Percentiles rank a stretch among this genome's conserved stretches.
Conservation (phyloP, 768 basidiomycete species). For the Panus rudis region DNA sequence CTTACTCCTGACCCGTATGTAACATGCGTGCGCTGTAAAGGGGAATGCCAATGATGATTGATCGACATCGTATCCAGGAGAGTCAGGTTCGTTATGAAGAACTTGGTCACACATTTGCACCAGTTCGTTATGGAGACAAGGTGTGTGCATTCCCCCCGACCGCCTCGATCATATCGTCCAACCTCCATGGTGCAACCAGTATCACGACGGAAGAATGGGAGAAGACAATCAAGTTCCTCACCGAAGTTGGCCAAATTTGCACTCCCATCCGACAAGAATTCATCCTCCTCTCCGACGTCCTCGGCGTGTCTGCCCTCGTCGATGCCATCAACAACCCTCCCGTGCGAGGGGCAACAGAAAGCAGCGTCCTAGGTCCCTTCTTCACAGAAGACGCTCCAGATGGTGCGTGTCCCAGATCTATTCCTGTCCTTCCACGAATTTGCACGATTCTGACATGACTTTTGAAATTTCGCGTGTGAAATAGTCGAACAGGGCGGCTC, state of each 20-base stretch:
- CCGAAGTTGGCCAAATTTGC: constrained; percentile 65
- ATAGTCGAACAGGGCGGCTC: constrained; percentile 67
- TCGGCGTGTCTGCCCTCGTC: constrained; percentile 75
- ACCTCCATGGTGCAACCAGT: constrained; percentile 19
- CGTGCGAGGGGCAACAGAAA: constrained; percentile 57
- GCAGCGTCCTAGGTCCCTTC: constrained; percentile 78
- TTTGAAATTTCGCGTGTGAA: constrained; percentile 16
- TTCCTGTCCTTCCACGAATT: no score
- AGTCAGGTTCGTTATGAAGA: constrained; percentile 39
- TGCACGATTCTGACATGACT: no score
- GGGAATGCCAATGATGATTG: constrained; percentile 7
- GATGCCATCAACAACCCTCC: constrained; percentile 69
- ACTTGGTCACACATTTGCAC: constrained; percentile 63
- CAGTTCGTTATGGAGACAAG: constrained; percentile 67
- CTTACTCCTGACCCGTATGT: constrained; percentile 34
- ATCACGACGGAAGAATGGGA: constrained; percentile 86
- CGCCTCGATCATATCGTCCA: not conserved
- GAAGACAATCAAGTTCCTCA: constrained; percentile 72
- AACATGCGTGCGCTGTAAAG: not conserved
- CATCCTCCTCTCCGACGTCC: constrained; percentile 77
- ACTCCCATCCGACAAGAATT: constrained; percentile 62
- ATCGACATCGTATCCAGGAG: constrained; percentile 24
- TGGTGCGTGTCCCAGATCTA: constrained; percentile 33
- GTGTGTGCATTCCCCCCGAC: constrained; percentile 26
- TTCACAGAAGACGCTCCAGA: constrained; percentile 72